Base-by-base conservation (phyloP, 768 basidiomycete species). In the Podaxis sp. region DNA sequence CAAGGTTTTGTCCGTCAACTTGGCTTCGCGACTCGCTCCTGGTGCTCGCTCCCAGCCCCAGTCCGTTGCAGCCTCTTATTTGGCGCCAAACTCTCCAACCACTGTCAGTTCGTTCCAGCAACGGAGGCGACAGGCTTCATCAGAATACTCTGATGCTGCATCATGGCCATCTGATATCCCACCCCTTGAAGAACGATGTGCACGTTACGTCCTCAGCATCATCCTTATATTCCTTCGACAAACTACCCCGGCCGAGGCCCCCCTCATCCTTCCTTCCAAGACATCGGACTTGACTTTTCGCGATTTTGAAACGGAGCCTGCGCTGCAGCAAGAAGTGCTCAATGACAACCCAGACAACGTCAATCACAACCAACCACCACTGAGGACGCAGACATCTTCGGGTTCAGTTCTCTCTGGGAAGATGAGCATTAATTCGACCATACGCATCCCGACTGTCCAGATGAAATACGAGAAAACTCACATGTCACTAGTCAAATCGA, bases 201-300 rank as follows among this genome's bases (percentile, higher is more conserved):
- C 91, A 25, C 85, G 83, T 71, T 93, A 94, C 71, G 81, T 94
- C 50, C 77, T 95, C 57, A 88, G 86, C 71, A 88, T 94, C 49
- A 87, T 95, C 85, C 82, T 92, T 17, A 75, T 89, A n/a, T 92
- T 91, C 71, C 81, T 94, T 38, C 84, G 91, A 17, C 88, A 92
- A 70, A 88, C 89, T 0, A 78, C 85, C 0, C 76, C 82, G 37
- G 73, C 80, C 22, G 86, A 90, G 17, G 74, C 76, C 36, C 85
- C 85, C 17, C 69, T 79, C 19, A 76, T 84, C 69, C 81, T 85
- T 19, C 84, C 85, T 22, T 86, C 81, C 66, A 79, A 83, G 36
- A 85, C 82, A 22, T 83, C 87, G 41, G 80, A 80, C 63, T 82
- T 88, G 53, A 80, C 86, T 0, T 89, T 91, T 68, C 85, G 88